These are phyloP conservation scores for Eucalyptus cloeziana DNA, from an alignment of 345 rosid species.

Conservation along the genomic window DNA sequence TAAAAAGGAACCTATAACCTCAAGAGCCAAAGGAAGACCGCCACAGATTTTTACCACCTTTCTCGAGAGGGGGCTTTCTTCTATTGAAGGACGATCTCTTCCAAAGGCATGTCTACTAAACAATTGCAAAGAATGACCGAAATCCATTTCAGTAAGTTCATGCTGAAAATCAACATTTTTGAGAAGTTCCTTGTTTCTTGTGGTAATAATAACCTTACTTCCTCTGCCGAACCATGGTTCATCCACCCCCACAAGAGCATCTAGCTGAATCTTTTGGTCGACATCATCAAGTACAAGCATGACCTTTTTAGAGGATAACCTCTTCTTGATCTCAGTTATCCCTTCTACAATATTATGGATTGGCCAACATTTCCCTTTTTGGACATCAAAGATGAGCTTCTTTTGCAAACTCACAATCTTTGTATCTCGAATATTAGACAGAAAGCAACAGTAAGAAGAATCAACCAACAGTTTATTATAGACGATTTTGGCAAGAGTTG, in stretches of 20 bases:
- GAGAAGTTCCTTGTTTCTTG: not conserved
- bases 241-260: too few relatives aligned
- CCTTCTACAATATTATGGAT: fast-evolving
- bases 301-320: not conserved
- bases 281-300: too few relatives aligned
- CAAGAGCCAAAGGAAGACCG: not conserved
- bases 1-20: not conserved
- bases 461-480: not conserved
- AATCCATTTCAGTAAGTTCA: not conserved
- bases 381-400: not conserved
- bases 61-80: fast-evolving
- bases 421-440: not conserved
- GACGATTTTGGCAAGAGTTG: not conserved
- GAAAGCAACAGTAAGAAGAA: not conserved
- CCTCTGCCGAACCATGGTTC: fast-evolving
- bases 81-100: not conserved
- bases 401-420: not conserved
- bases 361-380: fast-evolving
- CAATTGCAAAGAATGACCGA: fast-evolving
- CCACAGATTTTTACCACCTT: fast-evolving
- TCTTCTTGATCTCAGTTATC: not conserved
- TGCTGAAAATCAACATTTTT: not conserved
- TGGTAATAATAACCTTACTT: not conserved
- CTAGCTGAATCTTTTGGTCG: fast-evolving
- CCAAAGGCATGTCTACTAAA: not conserved